phyloP scores from a whole-genome alignment of 2,329 filamentous ascomycete species.

The Fusarium papillatum region DNA sequence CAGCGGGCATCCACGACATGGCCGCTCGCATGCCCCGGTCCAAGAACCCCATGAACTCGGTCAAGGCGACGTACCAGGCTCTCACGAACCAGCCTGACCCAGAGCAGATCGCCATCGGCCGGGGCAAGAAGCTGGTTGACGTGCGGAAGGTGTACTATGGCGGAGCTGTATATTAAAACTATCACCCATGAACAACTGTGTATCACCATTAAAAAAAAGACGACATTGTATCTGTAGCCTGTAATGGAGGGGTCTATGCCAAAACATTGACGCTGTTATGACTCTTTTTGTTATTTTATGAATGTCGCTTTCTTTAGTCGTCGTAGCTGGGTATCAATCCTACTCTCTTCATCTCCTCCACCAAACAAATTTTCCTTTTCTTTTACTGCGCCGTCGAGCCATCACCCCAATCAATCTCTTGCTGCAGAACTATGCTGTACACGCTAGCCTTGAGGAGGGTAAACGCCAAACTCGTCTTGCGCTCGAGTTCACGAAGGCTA shows the following conservation, averaged over 20 bases:
- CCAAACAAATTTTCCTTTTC: neutral
- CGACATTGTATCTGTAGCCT: conserved; percentile 42
- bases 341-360: neutral
- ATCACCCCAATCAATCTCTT: conserved; percentile 86
- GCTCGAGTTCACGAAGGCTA: conserved; percentile 87
- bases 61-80: conserved; percentile 91
- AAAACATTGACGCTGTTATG: neutral
- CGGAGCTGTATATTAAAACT: conserved; percentile 72
- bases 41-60: conserved; percentile 97
- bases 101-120: conserved; percentile 88
- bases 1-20: conserved; percentile 89
- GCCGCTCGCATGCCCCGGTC: conserved; percentile 86
- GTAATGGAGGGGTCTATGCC: conserved; percentile 28
- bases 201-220: conserved; percentile 32
- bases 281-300: conserved; percentile 10
- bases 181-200: conserved; percentile 20
- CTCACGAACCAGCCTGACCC: conserved; percentile 87
- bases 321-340: conserved; percentile 37
- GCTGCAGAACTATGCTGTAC: conserved; percentile 98
- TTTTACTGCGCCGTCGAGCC: conserved; percentile 53
- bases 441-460: conserved; percentile 98
- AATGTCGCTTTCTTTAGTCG: conserved; percentile 36
- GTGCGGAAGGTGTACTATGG: conserved; percentile 98
- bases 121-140: conserved; percentile 96
- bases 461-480: conserved; percentile 95